Evolutionary conservation across 2,329 filamentous ascomycete species (phyloP).

Genomic region (Phaeosphaeriaceae sp.): DNA sequence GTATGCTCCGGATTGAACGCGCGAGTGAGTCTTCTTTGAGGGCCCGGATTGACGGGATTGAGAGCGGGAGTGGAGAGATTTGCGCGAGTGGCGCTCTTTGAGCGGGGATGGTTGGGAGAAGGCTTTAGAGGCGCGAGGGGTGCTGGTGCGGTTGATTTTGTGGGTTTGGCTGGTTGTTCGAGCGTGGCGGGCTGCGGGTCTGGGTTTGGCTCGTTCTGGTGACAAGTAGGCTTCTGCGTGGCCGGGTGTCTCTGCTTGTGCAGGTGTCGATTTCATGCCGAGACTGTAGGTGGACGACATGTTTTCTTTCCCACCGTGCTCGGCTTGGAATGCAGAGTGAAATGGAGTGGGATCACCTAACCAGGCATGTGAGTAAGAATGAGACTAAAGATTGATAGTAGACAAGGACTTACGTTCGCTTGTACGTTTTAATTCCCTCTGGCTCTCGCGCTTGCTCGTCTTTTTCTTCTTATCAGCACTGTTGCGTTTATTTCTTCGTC

Average conservation of each 20-base stretch:
- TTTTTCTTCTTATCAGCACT: constrained; percentile 18
- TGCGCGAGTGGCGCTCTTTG: constrained; percentile 33
- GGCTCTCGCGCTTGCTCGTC: constrained; percentile 19
- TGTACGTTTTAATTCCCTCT: constrained; percentile 29
- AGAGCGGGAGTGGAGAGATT: constrained; percentile 28
- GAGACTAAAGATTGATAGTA: neutral
- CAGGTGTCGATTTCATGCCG: constrained; percentile 11
- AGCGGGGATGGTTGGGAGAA: constrained; percentile 17
- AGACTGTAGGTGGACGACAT: constrained; percentile 32
- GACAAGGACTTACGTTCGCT: constrained; percentile 21
- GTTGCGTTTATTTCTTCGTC: constrained; percentile 19
- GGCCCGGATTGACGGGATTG: constrained; percentile 26
- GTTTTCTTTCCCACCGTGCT: constrained; percentile 45
- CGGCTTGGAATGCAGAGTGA: constrained; percentile 15
- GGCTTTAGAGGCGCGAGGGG: constrained; percentile 5
- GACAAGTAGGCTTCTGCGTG: constrained; percentile 15
- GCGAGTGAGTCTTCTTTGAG: constrained; percentile 27
- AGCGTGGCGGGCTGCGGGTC: constrained; percentile 15
- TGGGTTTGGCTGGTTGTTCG: constrained; percentile 8
- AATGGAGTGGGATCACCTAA: constrained; percentile 34
- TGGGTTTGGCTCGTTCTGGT: constrained; percentile 23
- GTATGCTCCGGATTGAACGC: constrained; percentile 38
- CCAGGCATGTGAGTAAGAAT: neutral
- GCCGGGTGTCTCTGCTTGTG: constrained; percentile 1
- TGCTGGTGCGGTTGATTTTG: constrained; percentile 10